Conservation (phyloP, 2,329 filamentous ascomycete genomes). For the Fusarium solani-melongenae region DNA sequence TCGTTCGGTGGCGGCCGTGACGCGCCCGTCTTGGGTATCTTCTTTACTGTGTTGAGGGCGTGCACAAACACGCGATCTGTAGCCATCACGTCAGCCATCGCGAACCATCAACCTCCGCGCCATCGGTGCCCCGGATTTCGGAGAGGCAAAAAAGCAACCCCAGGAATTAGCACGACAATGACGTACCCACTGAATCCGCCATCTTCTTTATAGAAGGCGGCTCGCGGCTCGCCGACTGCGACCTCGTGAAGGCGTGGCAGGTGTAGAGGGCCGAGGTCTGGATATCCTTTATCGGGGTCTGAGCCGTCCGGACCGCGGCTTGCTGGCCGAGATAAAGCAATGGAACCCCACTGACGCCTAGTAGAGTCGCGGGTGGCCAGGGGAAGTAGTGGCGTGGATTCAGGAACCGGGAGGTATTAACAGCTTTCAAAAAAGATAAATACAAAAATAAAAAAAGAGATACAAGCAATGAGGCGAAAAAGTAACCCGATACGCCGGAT, state of each 20-base stretch:
- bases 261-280: constrained; percentile 27
- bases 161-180: background rate
- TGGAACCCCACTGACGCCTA: constrained; percentile 33
- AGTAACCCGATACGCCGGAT: constrained; percentile 23
- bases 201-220: constrained; percentile 31
- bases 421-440: constrained; percentile 1
- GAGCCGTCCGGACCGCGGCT: constrained; percentile 44
- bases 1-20: constrained; percentile 87
- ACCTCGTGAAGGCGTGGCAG: constrained; percentile 25
- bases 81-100: constrained; percentile 31
- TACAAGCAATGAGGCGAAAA: constrained; percentile 11
- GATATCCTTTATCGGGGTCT: constrained; percentile 42
- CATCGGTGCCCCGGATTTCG: background rate
- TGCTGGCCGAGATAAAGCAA: constrained; percentile 39
- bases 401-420: background rate
- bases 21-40: constrained; percentile 92
- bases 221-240: constrained; percentile 30
- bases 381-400: constrained; percentile 12
- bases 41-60: constrained; percentile 98
- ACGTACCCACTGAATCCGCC: constrained; percentile 47
- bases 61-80: constrained; percentile 98
- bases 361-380: constrained; percentile 2
- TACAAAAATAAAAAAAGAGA: background rate
- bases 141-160: background rate
- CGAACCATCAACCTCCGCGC: background rate